Evolutionary conservation across 257 asterid genomes (phyloP).

Genomic region (Salvia miltiorrhiza): DNA sequence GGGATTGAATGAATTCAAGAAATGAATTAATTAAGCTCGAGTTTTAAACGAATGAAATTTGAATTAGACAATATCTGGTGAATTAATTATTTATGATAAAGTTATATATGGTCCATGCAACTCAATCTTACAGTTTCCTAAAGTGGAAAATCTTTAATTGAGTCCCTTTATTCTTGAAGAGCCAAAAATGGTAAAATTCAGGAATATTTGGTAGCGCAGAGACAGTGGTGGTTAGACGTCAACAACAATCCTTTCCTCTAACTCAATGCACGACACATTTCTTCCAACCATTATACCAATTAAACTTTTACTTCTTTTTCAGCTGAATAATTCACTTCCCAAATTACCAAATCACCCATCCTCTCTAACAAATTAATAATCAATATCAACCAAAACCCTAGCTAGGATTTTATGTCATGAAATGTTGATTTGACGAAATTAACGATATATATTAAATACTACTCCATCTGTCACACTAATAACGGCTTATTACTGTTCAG

Average conservation of each 20-base stretch:
- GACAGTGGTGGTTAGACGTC: slow-evolving; percentile 48
- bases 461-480: no score
- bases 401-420: no score
- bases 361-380: no score
- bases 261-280: slow-evolving; percentile 19
- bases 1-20: no score
- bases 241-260: slow-evolving; percentile 33
- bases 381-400: no score
- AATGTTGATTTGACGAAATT: no score
- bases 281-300: neutral
- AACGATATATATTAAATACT: no score
- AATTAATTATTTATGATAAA: slow-evolving; percentile 20
- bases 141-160: slow-evolving; percentile 19
- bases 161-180: neutral
- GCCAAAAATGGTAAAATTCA: slow-evolving; percentile 36
- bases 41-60: no score
- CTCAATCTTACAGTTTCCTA: neutral
- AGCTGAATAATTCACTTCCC: neutral
- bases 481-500: no score
- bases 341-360: neutral
- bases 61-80: no score
- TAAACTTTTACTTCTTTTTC: neutral
- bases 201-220: slow-evolving; percentile 40
- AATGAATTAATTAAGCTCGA: no score
- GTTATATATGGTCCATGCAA: slow-evolving; percentile 38